Conservation (phyloP, 2,329 filamentous ascomycete genomes). For the Phialocephala sp. region DNA sequence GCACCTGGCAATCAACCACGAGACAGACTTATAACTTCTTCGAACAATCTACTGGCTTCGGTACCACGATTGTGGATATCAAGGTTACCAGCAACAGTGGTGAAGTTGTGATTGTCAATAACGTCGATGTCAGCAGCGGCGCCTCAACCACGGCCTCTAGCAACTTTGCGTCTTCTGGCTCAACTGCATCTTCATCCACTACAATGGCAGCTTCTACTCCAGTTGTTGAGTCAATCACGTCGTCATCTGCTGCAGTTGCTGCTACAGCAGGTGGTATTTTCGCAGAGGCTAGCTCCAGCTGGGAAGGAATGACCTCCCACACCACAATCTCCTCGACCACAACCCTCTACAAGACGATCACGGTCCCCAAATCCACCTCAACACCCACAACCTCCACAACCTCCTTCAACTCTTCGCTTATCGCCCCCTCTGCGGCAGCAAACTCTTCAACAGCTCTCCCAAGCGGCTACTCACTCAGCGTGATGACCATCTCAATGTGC, state of each 20-base stretch:
- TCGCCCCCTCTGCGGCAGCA: not conserved
- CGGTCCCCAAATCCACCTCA: slow-evolving; percentile 2
- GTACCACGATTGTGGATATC: slow-evolving; percentile 58
- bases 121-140: slow-evolving; percentile 49
- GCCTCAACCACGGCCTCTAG: slow-evolving; percentile 31
- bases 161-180: slow-evolving; percentile 34
- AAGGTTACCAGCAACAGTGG: slow-evolving; percentile 60
- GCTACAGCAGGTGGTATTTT: slow-evolving; percentile 7
- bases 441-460: slow-evolving; percentile 9
- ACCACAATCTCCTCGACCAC: slow-evolving; percentile 13
- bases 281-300: slow-evolving; percentile 1
- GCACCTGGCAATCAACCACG: slow-evolving; percentile 61
- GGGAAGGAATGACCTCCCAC: not conserved
- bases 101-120: slow-evolving; percentile 55
- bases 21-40: slow-evolving; percentile 66
- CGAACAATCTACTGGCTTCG: slow-evolving; percentile 62
- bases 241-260: not conserved
- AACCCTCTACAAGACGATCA: slow-evolving; percentile 10
- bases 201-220: not conserved
- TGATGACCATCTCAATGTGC: slow-evolving; percentile 21
- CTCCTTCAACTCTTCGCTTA: slow-evolving; percentile 2
- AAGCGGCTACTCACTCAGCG: slow-evolving; percentile 10
- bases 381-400: slow-evolving; percentile 6
- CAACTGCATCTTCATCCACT: not conserved
- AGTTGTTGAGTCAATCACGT: slow-evolving; percentile 2